Evolutionary conservation across 768 basidiomycete species (phyloP), one percentile per base, ranked within the genome.

Genomic region (Leccinum longicurvipes): DNA sequence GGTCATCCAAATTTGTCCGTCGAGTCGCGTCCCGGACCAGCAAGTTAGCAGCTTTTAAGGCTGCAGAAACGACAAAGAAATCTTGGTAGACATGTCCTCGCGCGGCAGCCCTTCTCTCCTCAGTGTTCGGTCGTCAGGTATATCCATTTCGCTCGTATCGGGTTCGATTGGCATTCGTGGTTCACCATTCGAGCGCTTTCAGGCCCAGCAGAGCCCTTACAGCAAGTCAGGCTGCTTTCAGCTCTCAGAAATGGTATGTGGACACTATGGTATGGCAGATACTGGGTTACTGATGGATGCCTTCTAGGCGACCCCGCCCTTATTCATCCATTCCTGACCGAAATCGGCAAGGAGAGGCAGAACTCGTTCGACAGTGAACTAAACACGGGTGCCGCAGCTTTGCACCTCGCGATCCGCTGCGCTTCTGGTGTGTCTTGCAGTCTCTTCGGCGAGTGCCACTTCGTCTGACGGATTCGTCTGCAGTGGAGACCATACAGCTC

Each of bases 321-420:
- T 12, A 89, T 93, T n/a, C 88, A 89, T 60, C 87, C 89, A 1
- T 88, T 91, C 63, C 77, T 93, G n/a, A 64, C 83, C 1, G 89
- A 90, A 67, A 86, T 93, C 39, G 76, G 79, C 49, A 87, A 84
- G 67, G 84, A 88, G 60, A 80, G 75, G 53, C 80, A 82, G 4
- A 77, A 70, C 24, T 79, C 81, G 21, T 53, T 66, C 0, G 82
- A 81, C 19, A 73, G 70, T 14, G 77, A 79, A 15, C 56, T 84
- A 0, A 86, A 91, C 65, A 80, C 85, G 1, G 87, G 82, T 12
- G 86, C 89, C 6, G 85, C 88, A 3, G 87, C 88, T 0, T 73
- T 93, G 7, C 90, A 93, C 69, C 81, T 93, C 3, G 90, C 89
- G 11, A 83, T 93, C n/a, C 81, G 88, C 42, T 92, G 91, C 68